Percentiles rank a stretch among this genome's conserved stretches.
phyloP scores from a whole-genome alignment of 805 yeast species.

The Naumovozyma castellii region DNA sequence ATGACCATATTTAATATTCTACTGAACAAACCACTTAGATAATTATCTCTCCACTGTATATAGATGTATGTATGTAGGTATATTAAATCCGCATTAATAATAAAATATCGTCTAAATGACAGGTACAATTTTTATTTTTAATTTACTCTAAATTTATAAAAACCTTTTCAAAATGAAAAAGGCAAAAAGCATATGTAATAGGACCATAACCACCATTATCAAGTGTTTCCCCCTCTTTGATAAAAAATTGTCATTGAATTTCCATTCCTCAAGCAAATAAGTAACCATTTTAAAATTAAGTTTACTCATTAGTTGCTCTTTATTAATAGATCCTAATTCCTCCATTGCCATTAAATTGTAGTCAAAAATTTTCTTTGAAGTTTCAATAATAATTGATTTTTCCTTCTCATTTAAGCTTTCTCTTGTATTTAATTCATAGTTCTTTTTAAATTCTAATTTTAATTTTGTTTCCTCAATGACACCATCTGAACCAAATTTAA shows the following conservation, averaged over 20 bases:
- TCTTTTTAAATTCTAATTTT: conserved; percentile 59
- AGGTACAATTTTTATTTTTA: too few relatives aligned
- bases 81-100: background rate
- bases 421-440: conserved; percentile 70
- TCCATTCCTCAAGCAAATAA: conserved; percentile 27
- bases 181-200: conserved; percentile 1
- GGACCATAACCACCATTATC: conserved; percentile 1
- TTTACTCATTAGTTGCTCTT: conserved; percentile 44
- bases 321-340: conserved; percentile 61
- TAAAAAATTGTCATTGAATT: conserved; percentile 11
- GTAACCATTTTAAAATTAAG: conserved; percentile 44
- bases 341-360: conserved; percentile 51
- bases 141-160: too few relatives aligned
- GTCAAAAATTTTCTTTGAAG: conserved; percentile 54
- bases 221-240: background rate
- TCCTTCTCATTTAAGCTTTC: conserved; percentile 59
- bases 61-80: background rate
- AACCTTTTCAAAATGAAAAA: conserved; percentile 1
- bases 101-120: too few relatives aligned
- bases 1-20: background rate
- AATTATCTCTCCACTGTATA: too few relatives aligned
- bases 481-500: conserved; percentile 39
- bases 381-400: conserved; percentile 60
- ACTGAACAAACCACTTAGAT: background rate
- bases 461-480: conserved; percentile 50